phyloP scores from a whole-genome alignment of 2,329 filamentous ascomycete species.

The Hypoxylon sp. region DNA sequence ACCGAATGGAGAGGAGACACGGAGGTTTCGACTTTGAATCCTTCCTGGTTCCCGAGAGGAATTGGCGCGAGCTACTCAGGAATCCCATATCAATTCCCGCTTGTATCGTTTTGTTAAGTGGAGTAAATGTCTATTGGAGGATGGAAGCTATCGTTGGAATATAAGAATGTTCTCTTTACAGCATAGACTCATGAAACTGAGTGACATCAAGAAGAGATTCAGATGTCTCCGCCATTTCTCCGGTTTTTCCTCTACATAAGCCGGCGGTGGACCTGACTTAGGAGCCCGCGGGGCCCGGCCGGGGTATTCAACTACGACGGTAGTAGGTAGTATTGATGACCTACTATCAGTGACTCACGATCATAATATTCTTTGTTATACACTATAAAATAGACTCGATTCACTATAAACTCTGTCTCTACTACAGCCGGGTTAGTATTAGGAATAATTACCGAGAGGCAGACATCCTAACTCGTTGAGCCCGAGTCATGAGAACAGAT shows the following conservation, averaged over 20 bases:
- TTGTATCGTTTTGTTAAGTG: neutral
- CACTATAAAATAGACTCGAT: neutral
- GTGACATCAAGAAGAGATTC: slow-evolving; percentile 16
- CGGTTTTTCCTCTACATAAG: slow-evolving; percentile 2
- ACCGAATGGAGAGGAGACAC: slow-evolving; percentile 57
- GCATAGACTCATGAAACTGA: neutral
- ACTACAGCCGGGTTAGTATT: neutral
- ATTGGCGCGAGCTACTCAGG: slow-evolving; percentile 44
- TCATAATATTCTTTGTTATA: neutral
- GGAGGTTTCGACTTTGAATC: slow-evolving; percentile 53
- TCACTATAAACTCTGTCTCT: neutral
- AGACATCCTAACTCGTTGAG: neutral
- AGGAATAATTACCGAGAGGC: neutral
- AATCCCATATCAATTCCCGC: slow-evolving; percentile 40
- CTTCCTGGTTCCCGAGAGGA: slow-evolving; percentile 51
- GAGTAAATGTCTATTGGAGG: neutral
- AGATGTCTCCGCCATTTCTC: slow-evolving; percentile 11
- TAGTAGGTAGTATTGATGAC: slow-evolving; percentile 9
- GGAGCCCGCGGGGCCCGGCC: slow-evolving; percentile 34
- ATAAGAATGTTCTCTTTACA: too few species aligned
- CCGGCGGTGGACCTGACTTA: slow-evolving; percentile 14
- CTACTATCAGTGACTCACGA: neutral
- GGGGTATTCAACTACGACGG: slow-evolving; percentile 12
- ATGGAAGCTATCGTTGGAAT: neutral
- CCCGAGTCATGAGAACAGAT: neutral